Evolutionary conservation across 176 grass and related monocot species (phyloP), one percentile per base, ranked within the genome.

Genomic region (Coix lacrymajobi): DNA sequence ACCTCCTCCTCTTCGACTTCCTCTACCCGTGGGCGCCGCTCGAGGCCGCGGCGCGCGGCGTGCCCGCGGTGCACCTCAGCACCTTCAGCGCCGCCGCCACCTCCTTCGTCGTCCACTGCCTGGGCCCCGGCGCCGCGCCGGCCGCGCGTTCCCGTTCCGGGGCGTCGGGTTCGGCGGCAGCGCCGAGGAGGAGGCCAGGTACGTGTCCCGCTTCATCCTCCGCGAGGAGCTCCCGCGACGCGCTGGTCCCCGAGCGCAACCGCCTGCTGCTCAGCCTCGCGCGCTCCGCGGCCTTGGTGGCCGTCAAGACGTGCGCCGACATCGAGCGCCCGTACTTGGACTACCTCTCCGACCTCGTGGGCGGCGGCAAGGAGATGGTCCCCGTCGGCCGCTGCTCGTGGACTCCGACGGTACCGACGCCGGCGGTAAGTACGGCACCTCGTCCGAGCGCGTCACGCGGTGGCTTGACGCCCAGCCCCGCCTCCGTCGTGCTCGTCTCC

Each of bases 1-100:
- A 97, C 76, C 4, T 92, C 7, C 41, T 97, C 28, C 61, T 97
- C 65, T 97, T 88, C 56, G 94, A 97, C 71, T 97, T 97, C 75
- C 11, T 97, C 85, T 87, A 92, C 83, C 89, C 91, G 0, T 97
- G 91, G 94, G 94, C 89, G 37, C 87, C 82, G 60, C 43, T 88
- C 41, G 85, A 84, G 61, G 91, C 91, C 20, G 72, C 70, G 1
- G 28, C 19, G 16, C 82, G 85, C 29, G 65, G 79, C 26, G 70
- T 97, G 20, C 85, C 91, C 0, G 91, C 87, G 1, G 54, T 88
- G 43, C 81, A 88, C 71, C 85, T 97, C 79, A 84, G 48, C 71
- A 90, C 87, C 33, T 84, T 45, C 85, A 63, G 73, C 76, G 91
- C 85, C 40, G 76, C 87, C 65, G 54, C 75, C 48, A 66, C 88